phyloP scores from a whole-genome alignment of 441 rosid genomes.

The Adansonia grandidieri region DNA sequence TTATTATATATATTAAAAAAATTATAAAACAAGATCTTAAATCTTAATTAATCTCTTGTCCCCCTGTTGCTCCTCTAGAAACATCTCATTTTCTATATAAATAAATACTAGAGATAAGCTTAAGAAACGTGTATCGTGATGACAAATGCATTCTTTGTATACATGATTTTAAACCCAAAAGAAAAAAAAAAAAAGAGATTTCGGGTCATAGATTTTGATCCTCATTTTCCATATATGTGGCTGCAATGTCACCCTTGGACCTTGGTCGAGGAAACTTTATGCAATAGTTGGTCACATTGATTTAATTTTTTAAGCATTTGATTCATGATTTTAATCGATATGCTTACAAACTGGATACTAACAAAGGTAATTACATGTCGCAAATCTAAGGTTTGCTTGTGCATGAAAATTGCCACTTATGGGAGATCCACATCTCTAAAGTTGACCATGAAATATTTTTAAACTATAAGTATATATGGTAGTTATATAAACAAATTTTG shows the following conservation, averaged over 20 bases:
- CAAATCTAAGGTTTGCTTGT: slow-evolving; percentile 44
- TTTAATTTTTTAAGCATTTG: background rate
- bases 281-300: slow-evolving; percentile 22
- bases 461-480: background rate
- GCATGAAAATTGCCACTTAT: slow-evolving; percentile 39
- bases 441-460: slow-evolving; percentile 37
- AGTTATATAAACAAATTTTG: slow-evolving; percentile 37
- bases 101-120: slow-evolving; percentile 18
- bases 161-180: background rate
- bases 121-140: slow-evolving; percentile 22
- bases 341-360: slow-evolving; percentile 31
- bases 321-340: background rate
- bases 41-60: slow-evolving; percentile 17
- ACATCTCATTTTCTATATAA: slow-evolving; percentile 26
- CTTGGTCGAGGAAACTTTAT: background rate
- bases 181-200: background rate
- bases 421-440: slow-evolving; percentile 23
- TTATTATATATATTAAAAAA: background rate
- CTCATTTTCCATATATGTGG: slow-evolving; percentile 31
- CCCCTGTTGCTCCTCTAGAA: slow-evolving; percentile 39
- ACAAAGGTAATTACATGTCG: slow-evolving; percentile 52
- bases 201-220: slow-evolving; percentile 10
- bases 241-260: slow-evolving; percentile 18
- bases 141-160: slow-evolving; percentile 19
- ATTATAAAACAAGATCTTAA: background rate